Evolutionary conservation across 23 red algal genomes (phyloP), one percentile per base, ranked within the genome.

Genomic region (Chondrus crispus): DNA sequence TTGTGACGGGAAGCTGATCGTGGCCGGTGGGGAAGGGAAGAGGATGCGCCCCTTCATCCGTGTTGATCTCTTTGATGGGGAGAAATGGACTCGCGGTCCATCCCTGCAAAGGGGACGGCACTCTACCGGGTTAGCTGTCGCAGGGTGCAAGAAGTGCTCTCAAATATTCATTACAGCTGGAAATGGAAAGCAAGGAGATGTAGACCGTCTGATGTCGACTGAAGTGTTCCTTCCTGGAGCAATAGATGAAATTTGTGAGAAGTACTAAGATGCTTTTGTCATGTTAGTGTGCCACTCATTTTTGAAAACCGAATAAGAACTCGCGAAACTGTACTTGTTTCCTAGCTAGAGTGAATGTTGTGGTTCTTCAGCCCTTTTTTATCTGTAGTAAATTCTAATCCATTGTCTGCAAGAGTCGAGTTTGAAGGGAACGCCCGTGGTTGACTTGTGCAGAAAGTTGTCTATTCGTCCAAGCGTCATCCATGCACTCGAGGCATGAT

Each of bases 1-100:
- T 11, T 77, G 71, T 77, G 71, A 77, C 43, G 71, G 71, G 43
- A 26, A 38, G 44, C 26, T 77, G 38, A 77, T 77, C 26, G 71
- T 77, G 13, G 71, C 71, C 38, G 71, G 71, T 12, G 71, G 71
- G 13, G 71, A 77, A 38, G 26, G 71, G 26, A 46, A 39, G 38
- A 48, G 71, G 13, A 35, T 77, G 32, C 26, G 60, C 9, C 29
- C 71, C 13, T 77, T 77, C 22, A 24, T 9, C 8, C 26, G 71
- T 24, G 71, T 77, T 35, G 71, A 77, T 38, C 22, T 77, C 37
- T 77, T 77, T 38, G 38, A 77, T 40, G 71, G 71, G 13, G 13
- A 46, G 38, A 10, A 37, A 10, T 77, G 71, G 71, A 46, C 44
- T 24, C 71, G 44, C 13, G 71, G 71, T 10, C 71, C 71, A 42